Evolutionary conservation across 805 yeast genomes (phyloP).

Genomic region (Nadsonia fulvescens): DNA sequence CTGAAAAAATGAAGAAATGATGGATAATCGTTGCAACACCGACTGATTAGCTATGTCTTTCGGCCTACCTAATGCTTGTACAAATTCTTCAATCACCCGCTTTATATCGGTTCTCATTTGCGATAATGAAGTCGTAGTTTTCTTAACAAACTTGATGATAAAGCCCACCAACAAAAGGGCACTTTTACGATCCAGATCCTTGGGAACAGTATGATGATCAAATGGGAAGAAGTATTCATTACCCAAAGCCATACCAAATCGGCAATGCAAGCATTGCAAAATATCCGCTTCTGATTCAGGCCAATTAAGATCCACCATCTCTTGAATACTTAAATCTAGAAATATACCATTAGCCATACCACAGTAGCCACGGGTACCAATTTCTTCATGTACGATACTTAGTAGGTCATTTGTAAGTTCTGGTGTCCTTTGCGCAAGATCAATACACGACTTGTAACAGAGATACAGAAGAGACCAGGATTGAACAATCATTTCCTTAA

Average conservation of each 20-base stretch:
- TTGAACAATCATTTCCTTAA: constrained; percentile 17
- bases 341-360: constrained; percentile 44
- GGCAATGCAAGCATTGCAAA: constrained; percentile 62
- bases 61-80: constrained; percentile 57
- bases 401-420: constrained; percentile 26
- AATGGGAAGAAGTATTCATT: constrained; percentile 42
- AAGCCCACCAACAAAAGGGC: constrained; percentile 26
- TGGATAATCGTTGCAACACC: constrained; percentile 23
- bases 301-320: constrained; percentile 27
- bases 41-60: constrained; percentile 18
- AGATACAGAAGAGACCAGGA: constrained; percentile 22
- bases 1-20: too few relatives aligned
- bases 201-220: constrained; percentile 40
- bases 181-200: constrained; percentile 23
- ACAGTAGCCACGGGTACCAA: constrained; percentile 58
- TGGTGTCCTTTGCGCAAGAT: constrained; percentile 9
- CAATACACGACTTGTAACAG: constrained; percentile 19
- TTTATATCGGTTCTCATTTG: constrained; percentile 53
- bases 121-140: constrained; percentile 40
- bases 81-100: constrained; percentile 48
- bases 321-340: constrained; percentile 38
- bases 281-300: constrained; percentile 47
- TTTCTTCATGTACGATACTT: constrained; percentile 47
- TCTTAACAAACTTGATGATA: constrained; percentile 36
- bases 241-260: constrained; percentile 48